Evolutionary conservation across 129 eudicot genomes (phyloP), one percentile per base, ranked within the genome.

Genomic region (Chrysanthemum seticuspe): DNA sequence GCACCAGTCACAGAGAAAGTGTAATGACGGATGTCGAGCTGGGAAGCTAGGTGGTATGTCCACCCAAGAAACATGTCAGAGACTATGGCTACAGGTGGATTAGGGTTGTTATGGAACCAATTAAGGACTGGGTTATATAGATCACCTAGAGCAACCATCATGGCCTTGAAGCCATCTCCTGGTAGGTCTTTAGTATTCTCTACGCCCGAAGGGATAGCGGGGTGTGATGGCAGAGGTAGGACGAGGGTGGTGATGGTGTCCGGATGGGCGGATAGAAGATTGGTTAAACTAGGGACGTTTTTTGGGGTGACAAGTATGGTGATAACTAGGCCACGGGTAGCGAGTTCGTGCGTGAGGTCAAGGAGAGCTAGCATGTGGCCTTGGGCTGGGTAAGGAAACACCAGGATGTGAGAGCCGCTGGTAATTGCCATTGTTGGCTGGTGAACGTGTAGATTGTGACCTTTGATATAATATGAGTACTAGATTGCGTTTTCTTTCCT

Each of bases 351-450:
- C 64, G 89, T 80, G 21, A 90, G 79, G 55, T 87, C 89, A 1
- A 90, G 68, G 53, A 85, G 83, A 2, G 97, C 78, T 5, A 85
- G 67, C 83, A 90, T 81, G 78, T 90, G 97, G 4, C 97, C 97
- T 74, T 85, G 95, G 1, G 94, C 91, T 10, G 97, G 97, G 75
- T 85, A 90, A 6, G 97, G 94, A 85, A 87, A 83, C 13, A 90
- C 49, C 13, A 90, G 79, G 59, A 90, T 49, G 74, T 87, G 91
- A 9, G 80, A 56, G 57, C 83, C 75, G 29, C 75, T 18, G 58
- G n/a, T 52, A 36, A 36, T 36, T 36, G 45, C 45, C 45, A 36
- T 36, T 36, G 45, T 36, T 36, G 45, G 45, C 45, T 6, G 45
- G 45, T 36, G 1, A 5, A 36, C 6, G 8, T 36, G 45, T 36